Base-by-base conservation (phyloP, 805 yeast species). In the Sugiyamaella qingdaonensis region DNA sequence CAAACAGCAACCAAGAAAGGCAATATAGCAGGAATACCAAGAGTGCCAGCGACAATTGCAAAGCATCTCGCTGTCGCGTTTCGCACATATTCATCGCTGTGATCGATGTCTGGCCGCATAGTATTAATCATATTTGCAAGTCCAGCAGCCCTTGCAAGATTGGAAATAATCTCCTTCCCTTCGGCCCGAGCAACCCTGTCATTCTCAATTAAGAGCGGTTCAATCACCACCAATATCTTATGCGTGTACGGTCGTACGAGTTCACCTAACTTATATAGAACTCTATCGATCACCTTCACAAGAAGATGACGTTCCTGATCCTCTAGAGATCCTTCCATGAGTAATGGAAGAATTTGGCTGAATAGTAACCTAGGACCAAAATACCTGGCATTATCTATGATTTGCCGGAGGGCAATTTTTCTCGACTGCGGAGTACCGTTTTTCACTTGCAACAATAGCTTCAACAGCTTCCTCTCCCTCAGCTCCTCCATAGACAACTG, bases 1-100 rank as follows among this genome's bases (percentile, higher is more conserved):
- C 92, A 82, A 3, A 87, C 91, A 0, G 96, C 95, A 57, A 77
- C 80, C 35, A 92, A 66, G 64, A 92, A 92, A 0, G 97, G 97
- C 10, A 94, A 63, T 45, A 88, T 66, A 4, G 79, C 70, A 1
- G 78, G 82, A 7, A 89, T 72, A 0, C 97, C 97, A 35, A 91
- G 66, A 0, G 96, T 80, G 46, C 81, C 79, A 0, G 95, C 90
- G 1, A 86, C 89, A 4, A 89, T 86, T 0, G 97, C 97, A 66
- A 91, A 75, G 0, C 90, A 80, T 52, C 92, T 73, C 0, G 97
- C 80, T 0, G 95, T 84, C 0, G 82, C 74, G 60, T 85, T 85
- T 50, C 97, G 73, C 8, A 86, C 83, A 60, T 82, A 84, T 60
- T 90, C 97, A 63, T 91, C 97, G 9, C 77, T 77, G 61, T 86